Conservation (phyloP, 805 yeast genomes). For the Ascoidea asiatica region DNA sequence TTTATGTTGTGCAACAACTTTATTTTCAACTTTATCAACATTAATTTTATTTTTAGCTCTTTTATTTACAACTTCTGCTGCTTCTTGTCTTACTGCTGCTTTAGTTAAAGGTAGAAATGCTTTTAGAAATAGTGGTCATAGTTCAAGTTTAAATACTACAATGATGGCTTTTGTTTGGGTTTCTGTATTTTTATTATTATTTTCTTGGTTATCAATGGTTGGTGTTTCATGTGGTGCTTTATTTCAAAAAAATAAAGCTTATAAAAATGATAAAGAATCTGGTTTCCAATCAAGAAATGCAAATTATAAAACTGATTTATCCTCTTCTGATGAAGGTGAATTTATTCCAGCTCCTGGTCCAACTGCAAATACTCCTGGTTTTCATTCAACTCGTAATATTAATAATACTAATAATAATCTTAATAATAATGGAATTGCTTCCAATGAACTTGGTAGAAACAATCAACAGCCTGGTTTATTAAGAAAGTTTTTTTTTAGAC, state of each 20-base stretch:
- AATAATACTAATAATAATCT: background rate
- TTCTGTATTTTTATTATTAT: conserved; percentile 18
- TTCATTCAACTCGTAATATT: background rate
- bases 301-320: too few species aligned
- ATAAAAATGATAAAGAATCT: background rate
- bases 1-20: conserved; percentile 12
- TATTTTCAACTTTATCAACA: conserved; percentile 12
- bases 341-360: too few species aligned
- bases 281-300: background rate
- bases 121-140: conserved; percentile 28
- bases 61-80: conserved; percentile 30
- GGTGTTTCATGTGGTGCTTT: background rate
- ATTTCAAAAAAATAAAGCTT: too few species aligned
- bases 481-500: too few species aligned
- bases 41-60: conserved; percentile 19
- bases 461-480: too few species aligned
- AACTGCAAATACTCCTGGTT: too few species aligned
- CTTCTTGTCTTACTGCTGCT: conserved; percentile 39
- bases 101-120: conserved; percentile 37
- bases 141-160: conserved; percentile 30
- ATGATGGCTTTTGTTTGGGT: conserved; percentile 58
- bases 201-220: conserved; percentile 9
- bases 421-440: background rate
- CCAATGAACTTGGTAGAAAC: too few species aligned
- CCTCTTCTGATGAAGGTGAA: too few species aligned